A percentile compares a stretch with the other conserved stretches of the same genome.
These are phyloP conservation scores for Tylopilus cervinicoccineus DNA, from an alignment of 768 basidiomycete species.

Conservation along the genomic window DNA sequence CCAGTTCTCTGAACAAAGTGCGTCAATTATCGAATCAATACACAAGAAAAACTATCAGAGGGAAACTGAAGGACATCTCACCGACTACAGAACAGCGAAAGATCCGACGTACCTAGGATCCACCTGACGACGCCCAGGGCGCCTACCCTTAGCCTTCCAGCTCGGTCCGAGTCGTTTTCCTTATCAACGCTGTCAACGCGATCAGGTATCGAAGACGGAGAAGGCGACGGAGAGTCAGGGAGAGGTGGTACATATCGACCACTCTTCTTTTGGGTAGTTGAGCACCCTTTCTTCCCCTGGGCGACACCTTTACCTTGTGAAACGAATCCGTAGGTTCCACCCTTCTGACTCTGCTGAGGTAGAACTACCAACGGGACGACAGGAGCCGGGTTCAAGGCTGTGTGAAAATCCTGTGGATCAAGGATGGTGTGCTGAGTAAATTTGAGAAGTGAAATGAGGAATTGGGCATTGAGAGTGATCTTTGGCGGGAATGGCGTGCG, in stretches of 20 bases:
- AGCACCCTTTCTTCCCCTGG: conserved; percentile 19
- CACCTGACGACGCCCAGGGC: conserved; percentile 64
- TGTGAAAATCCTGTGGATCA: conserved; percentile 57
- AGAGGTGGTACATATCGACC: conserved; percentile 31
- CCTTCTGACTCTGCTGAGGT: conserved; percentile 11
- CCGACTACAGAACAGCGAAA: not conserved
- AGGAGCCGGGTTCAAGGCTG: conserved; percentile 61
- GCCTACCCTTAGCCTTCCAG: conserved; percentile 64
- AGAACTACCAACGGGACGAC: conserved; percentile 25
- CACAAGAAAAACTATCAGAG: not conserved
- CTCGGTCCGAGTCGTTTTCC: conserved; percentile 66
- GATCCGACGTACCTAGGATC: conserved; percentile 50
- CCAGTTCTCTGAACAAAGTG: conserved; percentile 14
- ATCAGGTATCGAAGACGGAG: conserved; percentile 19
- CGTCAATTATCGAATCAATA: conserved; percentile 1
- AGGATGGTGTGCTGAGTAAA: conserved; percentile 56
- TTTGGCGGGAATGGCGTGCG: conserved; percentile 1
- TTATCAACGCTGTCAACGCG: conserved; percentile 40
- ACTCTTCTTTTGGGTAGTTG: conserved; percentile 26
- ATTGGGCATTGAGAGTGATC: conserved; percentile 31
- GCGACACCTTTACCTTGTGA: conserved; percentile 5
- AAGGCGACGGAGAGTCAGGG: conserved; percentile 29
- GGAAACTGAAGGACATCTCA: not conserved
- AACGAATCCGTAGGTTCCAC: not conserved
- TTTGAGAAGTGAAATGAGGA: conserved; percentile 37